Evolutionary conservation across 352 stramenopile species (phyloP).

Genomic region (Pythium volutum): DNA sequence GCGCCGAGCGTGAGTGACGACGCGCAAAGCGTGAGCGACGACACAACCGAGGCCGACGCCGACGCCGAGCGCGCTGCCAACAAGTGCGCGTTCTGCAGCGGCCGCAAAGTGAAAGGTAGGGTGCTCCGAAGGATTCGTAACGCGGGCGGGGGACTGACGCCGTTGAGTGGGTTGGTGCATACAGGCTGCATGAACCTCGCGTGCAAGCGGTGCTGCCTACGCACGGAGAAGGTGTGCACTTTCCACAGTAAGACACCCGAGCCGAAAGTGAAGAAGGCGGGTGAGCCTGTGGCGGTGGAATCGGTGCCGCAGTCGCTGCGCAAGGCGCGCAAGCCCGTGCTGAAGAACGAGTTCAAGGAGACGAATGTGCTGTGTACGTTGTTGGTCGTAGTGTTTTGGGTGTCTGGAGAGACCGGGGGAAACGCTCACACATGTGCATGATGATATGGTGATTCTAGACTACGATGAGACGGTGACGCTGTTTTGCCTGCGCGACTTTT

Average conservation of each 20-base stretch:
- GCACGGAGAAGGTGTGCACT: slow-evolving; percentile 33
- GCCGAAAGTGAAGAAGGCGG: slow-evolving; percentile 17
- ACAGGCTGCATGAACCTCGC: slow-evolving; percentile 41
- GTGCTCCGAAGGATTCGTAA: neutral
- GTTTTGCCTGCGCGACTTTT: slow-evolving; percentile 74
- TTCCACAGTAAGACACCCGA: slow-evolving; percentile 35
- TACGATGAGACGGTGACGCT: slow-evolving; percentile 78
- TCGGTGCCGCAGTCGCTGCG: neutral
- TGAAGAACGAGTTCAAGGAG: slow-evolving; percentile 83
- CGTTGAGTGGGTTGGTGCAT: neutral
- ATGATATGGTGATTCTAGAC: slow-evolving; percentile 38
- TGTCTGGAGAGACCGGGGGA: neutral
- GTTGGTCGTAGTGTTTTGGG: neutral
- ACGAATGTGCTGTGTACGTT: slow-evolving; percentile 66
- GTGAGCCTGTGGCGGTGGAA: neutral
- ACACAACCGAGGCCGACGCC: neutral
- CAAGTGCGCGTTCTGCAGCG: slow-evolving; percentile 20
- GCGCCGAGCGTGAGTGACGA: slow-evolving; percentile 12
- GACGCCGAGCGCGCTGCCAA: slow-evolving; percentile 9
- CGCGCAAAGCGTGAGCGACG: slow-evolving; percentile 3
- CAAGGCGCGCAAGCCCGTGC: slow-evolving; percentile 40
- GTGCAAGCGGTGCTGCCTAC: slow-evolving; percentile 76
- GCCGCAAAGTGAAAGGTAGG: slow-evolving; percentile 18
- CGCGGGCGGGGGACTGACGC: neutral
- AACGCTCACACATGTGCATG: neutral